A percentile compares a stretch with the other conserved stretches of the same genome.
These are phyloP conservation scores for Alternaria triticina DNA, from an alignment of 2,329 filamentous ascomycete species.

Conservation along the genomic window DNA sequence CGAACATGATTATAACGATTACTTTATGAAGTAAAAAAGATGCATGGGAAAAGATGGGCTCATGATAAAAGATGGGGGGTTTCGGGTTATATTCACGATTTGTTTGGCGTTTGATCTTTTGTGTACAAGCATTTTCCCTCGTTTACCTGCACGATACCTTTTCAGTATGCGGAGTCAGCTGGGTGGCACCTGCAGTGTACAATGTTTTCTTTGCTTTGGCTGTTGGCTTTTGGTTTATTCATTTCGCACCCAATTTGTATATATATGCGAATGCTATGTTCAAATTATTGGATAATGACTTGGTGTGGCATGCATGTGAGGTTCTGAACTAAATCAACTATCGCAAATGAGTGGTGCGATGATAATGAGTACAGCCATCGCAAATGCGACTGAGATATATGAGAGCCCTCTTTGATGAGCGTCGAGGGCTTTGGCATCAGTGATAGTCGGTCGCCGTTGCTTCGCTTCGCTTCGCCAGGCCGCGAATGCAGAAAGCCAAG, in stretches of 20 bases:
- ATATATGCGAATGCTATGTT: slow-evolving; percentile 20
- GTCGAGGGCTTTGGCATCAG: background rate
- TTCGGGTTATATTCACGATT: slow-evolving; percentile 15
- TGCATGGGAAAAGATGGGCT: slow-evolving; percentile 1
- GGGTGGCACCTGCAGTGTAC: slow-evolving; percentile 42
- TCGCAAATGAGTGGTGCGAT: background rate
- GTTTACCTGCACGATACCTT: slow-evolving; percentile 47
- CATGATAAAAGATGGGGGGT: background rate
- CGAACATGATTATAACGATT: slow-evolving; percentile 8
- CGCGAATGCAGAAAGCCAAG: slow-evolving; percentile 10
- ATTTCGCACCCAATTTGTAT: slow-evolving; percentile 26
- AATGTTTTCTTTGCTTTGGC: slow-evolving; percentile 8
- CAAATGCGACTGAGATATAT: background rate
- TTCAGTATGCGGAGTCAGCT: slow-evolving; percentile 40
- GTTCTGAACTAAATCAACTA: background rate
- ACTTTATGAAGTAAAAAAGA: slow-evolving; percentile 6
- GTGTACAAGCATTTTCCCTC: slow-evolving; percentile 26
- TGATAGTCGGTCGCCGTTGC: background rate
- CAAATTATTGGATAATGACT: background rate
- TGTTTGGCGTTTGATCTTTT: slow-evolving; percentile 15
- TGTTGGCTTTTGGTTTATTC: background rate
- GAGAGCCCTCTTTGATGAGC: background rate
- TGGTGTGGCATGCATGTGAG: background rate
- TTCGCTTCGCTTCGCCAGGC: slow-evolving; percentile 2
- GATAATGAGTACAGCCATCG: fast-evolving